Percentiles rank a stretch among this genome's conserved stretches.
phyloP scores from a whole-genome alignment of 208 protist genomes.

The Leishmania arabica region DNA sequence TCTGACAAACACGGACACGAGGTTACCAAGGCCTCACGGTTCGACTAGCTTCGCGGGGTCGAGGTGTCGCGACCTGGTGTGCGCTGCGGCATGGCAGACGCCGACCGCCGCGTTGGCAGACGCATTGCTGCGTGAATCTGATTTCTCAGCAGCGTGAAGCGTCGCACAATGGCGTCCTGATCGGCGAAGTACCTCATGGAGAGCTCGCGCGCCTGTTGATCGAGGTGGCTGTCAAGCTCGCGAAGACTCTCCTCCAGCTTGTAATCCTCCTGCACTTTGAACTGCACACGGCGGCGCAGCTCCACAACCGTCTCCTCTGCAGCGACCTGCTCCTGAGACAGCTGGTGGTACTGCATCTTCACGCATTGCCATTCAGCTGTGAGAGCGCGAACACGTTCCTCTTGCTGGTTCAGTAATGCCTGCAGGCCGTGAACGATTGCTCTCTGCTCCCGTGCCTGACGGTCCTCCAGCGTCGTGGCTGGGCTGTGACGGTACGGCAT shows the following conservation, averaged over 20 bases:
- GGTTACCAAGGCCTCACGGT: background rate
- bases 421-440: slow-evolving; percentile 35
- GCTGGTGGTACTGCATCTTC: slow-evolving; percentile 45
- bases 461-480: background rate
- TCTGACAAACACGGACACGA: background rate
- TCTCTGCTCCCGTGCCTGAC: slow-evolving; percentile 16
- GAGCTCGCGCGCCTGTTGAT: slow-evolving; percentile 81
- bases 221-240: slow-evolving; percentile 68
- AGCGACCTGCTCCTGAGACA: slow-evolving; percentile 57
- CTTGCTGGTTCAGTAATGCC: slow-evolving; percentile 26
- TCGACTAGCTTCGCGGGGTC: slow-evolving; percentile 4
- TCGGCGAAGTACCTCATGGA: slow-evolving; percentile 81
- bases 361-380: slow-evolving; percentile 53
- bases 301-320: slow-evolving; percentile 69
- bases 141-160: slow-evolving; percentile 69
- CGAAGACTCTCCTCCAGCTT: slow-evolving; percentile 74
- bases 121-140: slow-evolving; percentile 60
- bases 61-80: background rate
- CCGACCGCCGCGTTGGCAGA: slow-evolving; percentile 13
- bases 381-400: background rate
- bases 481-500: slow-evolving; percentile 2
- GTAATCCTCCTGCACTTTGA: slow-evolving; percentile 77
- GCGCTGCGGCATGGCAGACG: background rate
- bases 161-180: slow-evolving; percentile 72
- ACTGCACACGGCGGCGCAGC: slow-evolving; percentile 70